These are phyloP conservation scores for Apiospora phragmitis DNA, from an alignment of 2,329 filamentous ascomycete species.

Conservation along the genomic window DNA sequence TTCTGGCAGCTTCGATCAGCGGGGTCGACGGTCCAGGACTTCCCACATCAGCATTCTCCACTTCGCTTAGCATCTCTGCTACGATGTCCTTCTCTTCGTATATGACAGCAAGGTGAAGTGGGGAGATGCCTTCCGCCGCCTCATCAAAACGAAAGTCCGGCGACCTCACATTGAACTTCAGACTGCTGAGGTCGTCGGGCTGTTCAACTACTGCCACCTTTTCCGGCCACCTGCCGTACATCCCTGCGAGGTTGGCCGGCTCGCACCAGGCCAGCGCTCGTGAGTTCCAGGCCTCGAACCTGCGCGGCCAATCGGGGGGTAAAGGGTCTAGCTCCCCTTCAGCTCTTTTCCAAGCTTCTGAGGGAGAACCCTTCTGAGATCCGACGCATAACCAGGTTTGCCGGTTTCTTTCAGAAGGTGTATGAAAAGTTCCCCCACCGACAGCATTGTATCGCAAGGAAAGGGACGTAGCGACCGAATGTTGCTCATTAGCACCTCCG, in stretches of 20 bases:
- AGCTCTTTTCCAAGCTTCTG: background rate
- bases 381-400: background rate
- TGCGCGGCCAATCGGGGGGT: background rate
- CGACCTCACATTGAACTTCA: background rate
- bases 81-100: background rate
- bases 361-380: background rate
- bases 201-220: background rate
- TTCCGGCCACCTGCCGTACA: background rate
- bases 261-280: background rate
- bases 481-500: background rate
- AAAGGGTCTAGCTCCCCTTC: background rate
- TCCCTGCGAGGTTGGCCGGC: background rate
- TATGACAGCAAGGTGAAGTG: background rate
- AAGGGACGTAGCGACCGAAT: background rate
- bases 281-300: background rate
- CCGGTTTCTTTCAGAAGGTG: background rate
- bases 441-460: background rate
- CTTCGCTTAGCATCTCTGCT: background rate
- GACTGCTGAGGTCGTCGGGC: background rate
- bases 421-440: background rate
- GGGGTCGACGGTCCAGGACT: background rate
- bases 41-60: background rate
- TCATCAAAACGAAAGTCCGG: background rate
- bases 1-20: background rate
- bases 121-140: background rate